These are phyloP conservation scores for Discostella pseudostelligera DNA, from an alignment of 108 stramenopile species.

Conservation along the genomic window DNA sequence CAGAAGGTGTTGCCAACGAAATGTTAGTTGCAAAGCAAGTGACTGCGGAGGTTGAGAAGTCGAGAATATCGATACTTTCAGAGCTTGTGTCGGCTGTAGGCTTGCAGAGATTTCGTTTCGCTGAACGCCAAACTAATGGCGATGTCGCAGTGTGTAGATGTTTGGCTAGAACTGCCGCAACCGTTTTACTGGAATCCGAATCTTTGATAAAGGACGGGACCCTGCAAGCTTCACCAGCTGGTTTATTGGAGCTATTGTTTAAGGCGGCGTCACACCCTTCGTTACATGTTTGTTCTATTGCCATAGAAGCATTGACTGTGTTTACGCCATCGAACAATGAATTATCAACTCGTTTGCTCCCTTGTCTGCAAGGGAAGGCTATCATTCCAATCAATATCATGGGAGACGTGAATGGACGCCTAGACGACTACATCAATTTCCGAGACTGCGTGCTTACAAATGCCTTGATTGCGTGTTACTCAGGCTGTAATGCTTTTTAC, in stretches of 20 bases:
- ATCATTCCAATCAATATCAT: slow-evolving; percentile 62
- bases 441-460: slow-evolving; percentile 55
- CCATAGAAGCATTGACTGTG: slow-evolving; percentile 50
- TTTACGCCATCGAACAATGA: slow-evolving; percentile 40
- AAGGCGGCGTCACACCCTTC: slow-evolving; percentile 71
- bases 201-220: slow-evolving; percentile 25
- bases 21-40: slow-evolving; percentile 25
- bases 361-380: slow-evolving; percentile 69
- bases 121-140: slow-evolving; percentile 50
- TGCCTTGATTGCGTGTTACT: slow-evolving; percentile 56
- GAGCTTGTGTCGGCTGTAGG: slow-evolving; percentile 69
- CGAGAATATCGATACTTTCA: slow-evolving; percentile 50
- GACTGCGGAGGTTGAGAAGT: slow-evolving; percentile 51
- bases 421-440: slow-evolving; percentile 59
- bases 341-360: slow-evolving; percentile 55
- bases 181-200: slow-evolving; percentile 33
- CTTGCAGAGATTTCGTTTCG: slow-evolving; percentile 72
- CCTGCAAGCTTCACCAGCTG: slow-evolving; percentile 34
- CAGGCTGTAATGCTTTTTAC: slow-evolving; percentile 45
- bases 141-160: slow-evolving; percentile 51
- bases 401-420: slow-evolving; percentile 41
- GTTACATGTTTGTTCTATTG: slow-evolving; percentile 58
- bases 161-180: slow-evolving; percentile 49
- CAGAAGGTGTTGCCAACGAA: slow-evolving; percentile 11
- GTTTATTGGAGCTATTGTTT: slow-evolving; percentile 60